Evolutionary conservation across 306 rosid species (phyloP), one percentile per base, ranked within the genome.

Genomic region (Cicer judaicum): DNA sequence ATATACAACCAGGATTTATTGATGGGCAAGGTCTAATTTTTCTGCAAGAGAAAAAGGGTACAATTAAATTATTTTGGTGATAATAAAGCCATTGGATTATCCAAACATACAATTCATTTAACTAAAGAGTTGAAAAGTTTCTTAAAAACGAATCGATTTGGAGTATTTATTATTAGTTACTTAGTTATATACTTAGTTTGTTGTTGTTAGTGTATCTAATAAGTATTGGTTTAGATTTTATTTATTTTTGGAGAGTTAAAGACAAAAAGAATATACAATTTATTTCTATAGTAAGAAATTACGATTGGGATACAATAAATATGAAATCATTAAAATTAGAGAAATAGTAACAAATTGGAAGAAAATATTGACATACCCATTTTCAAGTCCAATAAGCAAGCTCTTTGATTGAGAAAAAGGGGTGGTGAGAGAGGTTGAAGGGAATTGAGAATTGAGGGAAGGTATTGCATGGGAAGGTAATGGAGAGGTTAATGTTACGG

Each of bases 21-120:
- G 97, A 88, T 10, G 98, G 98, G 79, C 98, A 94, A 72, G 97
- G 90, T 73, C 93, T 84, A 57, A 94, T 86, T 83, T 90, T 94
- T 68, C 97, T 94, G 90, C 89, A 75, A 68, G 42, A 73, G 10
- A 14, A 56, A 29, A 29, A 78, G 1, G 5, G 18, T 11, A 36
- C 40, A 36, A 53, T 59, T 21, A 65, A 52, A 65, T 0, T 10
- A 46, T 6, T 12, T 14, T 3, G 3, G 18, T 1, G 55, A 64
- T 34, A 1, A 12, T 11, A 62, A 62, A 62, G 54, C 7, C 15
- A 60, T 2, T 29, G 36, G 36, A 29, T 29, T 29, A 29, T 29
- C 36, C 36, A 29, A 29, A 29, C 36, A 29, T 29, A 29, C 5
- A 29, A 29, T 29, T 29, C 36, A 29, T 29, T 29, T 29, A 29